Base-by-base conservation (phyloP, 495 filamentous ascomycete genomes). In the Penicillium daleae region DNA sequence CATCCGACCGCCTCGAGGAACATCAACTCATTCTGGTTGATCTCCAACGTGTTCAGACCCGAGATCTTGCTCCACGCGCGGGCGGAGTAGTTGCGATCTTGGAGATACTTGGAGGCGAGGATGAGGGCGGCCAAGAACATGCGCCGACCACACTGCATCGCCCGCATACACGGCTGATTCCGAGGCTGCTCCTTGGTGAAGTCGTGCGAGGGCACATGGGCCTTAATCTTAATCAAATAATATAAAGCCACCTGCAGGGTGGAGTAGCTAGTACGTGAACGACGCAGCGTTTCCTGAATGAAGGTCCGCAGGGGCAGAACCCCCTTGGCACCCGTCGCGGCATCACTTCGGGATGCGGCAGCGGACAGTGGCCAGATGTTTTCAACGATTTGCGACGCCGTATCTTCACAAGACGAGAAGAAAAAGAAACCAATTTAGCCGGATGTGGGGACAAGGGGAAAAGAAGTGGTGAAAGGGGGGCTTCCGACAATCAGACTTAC, bases 41-140 rank as follows among this genome's bases (percentile, higher is more conserved):
- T 97, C 77, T 99, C 95, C 33, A 83, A 76, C 0, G 91, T 92
- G 65, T 91, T 91, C 39, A 98, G 81, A 39, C 94, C 93, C 22
- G 94, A 97, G 56, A 99, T 98, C 80, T 96, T 97, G 74, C 95
- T 97, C 95, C 95, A 99, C 22, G 95, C 95, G 37, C 92, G 86
- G 42, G 95, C 93, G 8, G 96, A 98, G 76, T 93, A 99, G 75
- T 98, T 99, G 48, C 95, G 90, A 75, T 99, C 95, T 74, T 99
- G 95, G 42, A 98, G 82, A 74, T 97, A 99, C 78, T 99, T 99
- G 24, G 95, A 97, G 3, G 92, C 92, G 50, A 97, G 82, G 67
- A 97, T 97, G 64, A 97, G 81, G 13, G 92, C 91, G 17, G 96
- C 90, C 57, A 99, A 82, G 72, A 99, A 98, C 93, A 99, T 99